Base-by-base conservation (phyloP, 2,329 filamentous ascomycete species). In the Mollisiaceae sp. region DNA sequence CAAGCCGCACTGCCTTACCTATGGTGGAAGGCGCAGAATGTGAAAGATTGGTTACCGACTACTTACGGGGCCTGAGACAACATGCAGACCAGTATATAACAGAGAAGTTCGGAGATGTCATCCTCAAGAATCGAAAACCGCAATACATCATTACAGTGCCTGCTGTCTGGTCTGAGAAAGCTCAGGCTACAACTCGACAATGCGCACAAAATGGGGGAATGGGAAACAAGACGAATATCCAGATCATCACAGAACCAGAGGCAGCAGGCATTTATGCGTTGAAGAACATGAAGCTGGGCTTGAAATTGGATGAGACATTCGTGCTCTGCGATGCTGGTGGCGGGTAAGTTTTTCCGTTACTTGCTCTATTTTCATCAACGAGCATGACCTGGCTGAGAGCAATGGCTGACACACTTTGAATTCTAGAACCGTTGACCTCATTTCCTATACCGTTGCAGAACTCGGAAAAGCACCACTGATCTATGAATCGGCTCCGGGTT, bases 301-400 rank as follows among this genome's bases (percentile, higher is more conserved):
- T 66, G 43, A 68, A 74, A 66, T 62, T 56, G 11, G 36, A 41
- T 24, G 73, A 77, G 47, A 74, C 69, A 38, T 76, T 77, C 59
- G 73, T 76, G 20, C 69, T 77, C 27, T 75, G 74, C 56, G 75
- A 77, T 66, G 75, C 75, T 39, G 74, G 74, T 32, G 75, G 75
- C 39, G 75, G 74, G 60, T 54, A 24, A 54, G 50, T 54, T 6
- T 22, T 54, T 54, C 24, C 6, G 50, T 9, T 22, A 12, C 20
- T 39, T 14, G 36, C 36, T 14, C 36, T 14, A 39, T 8, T 39
- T 39, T 39, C n/a, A n/a, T n/a, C n/a, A n/a, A n/a, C n/a, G n/a
- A n/a, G n/a, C n/a, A n/a, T n/a, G n/a, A n/a, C n/a, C n/a, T n/a
- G n/a, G n/a, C n/a, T n/a, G n/a, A n/a, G n/a, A n/a, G n/a, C n/a